Base-by-base conservation (phyloP, 768 basidiomycete genomes). In the Pluteus cervinus region DNA sequence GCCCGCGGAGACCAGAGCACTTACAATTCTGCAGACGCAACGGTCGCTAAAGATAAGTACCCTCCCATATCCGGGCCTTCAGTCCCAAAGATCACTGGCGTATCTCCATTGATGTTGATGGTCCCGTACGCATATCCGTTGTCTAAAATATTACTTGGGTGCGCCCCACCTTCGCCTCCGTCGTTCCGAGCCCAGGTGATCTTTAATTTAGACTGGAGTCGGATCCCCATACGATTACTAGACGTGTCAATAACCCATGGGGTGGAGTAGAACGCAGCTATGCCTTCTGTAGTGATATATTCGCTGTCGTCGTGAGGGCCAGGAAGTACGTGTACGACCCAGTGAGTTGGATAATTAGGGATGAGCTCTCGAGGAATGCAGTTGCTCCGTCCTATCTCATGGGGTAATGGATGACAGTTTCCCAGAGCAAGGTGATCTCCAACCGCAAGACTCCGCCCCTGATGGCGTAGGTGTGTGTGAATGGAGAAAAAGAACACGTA, bases 51-150 rank as follows among this genome's bases (percentile, higher is more conserved):
- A 46, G 76, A 80, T 9, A 79, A 50, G 36, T 80, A 78, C 2
- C 78, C 79, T 5, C 78, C 77, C 69, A 76, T 76, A 52, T 76
- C 75, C 0, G 77, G 78, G 0, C 74, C 75, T 48, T 81, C 81
- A 18, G 68, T 66, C 4, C 69, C 67, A 35, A 81, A 56, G n/a
- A 81, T 71, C 2, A 82, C 76, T 0, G 82, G 80, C 0, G 78
- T 81, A 49, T 84, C 81, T 2, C 81, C 81, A 45, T 83, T 84
- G 36, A 81, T 40, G 46, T 81, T 81, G 41, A 81, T 47, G 1
- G 69, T 61, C 4, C 76, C 78, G 16, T 60, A 50, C 0, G 69
- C 69, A 45, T 81, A 80, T 4, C 69, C 75, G 31, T 76, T 78
- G 41, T 80, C 75, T 14, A 80, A 64, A 24, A 81, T 76, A 43